Evolutionary conservation across 345 rosid genomes (phyloP), one percentile per base, ranked within the genome.

Genomic region (Kandelia obovata): DNA sequence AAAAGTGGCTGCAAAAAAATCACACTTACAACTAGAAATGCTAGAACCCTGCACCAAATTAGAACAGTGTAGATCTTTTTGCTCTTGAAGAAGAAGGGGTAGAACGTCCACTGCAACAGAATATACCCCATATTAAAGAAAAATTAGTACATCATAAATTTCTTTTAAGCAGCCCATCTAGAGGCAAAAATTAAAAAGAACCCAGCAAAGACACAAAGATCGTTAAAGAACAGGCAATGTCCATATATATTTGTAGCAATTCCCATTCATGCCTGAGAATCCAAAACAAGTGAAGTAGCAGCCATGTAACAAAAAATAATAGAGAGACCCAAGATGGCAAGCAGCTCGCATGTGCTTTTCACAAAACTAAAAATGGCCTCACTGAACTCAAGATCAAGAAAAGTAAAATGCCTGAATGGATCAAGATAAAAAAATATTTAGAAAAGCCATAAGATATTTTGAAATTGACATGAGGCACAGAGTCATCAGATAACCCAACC

Each of bases 31-130:
- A 88, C 97, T 83, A 96, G 80, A 82, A 88, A 92, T 43, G 97
- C 92, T 55, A 92, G 81, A 83, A 96, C 93, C 82, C 99, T 88
- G 88, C 98, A 96, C 99, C 99, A 96, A 47, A 92, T 64, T 32
- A 96, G 81, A 70, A 96, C 98, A 7, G 98, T 96, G 83, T 92
- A 96, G 87, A 96, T 83, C 85, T 85, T 92, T 84, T 89, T 96
- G 88, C 87, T 88, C 87, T 96, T 90, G 78, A 89, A 76, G 78
- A 92, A 74, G 86, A 96, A 96, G 62, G 99, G 99, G 82, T 96
- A 97, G 78, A 92, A 92, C 46, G 96, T 92, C 99, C 99, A 96
- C 99, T 92, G 95, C 82, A 82, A 82, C n/a, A 68, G 46, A 58
- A 39, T 6, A 75, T 5, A 27, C 10, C 56, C 56, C 53, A 55